Base-by-base conservation (phyloP, 202 grass and related monocot genomes). In the Elaeis oleifera region DNA sequence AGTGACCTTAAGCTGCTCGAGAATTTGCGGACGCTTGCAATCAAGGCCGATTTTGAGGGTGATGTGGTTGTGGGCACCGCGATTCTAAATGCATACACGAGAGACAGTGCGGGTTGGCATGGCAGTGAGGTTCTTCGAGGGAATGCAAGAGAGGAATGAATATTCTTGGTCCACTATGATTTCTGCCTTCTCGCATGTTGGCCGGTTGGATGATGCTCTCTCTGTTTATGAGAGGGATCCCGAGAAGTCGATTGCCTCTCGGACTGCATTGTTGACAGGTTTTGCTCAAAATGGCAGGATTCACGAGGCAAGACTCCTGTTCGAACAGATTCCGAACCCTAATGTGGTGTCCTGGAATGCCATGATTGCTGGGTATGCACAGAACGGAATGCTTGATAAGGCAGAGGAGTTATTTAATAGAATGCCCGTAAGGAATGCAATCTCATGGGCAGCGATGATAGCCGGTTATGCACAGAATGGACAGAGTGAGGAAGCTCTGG, bases 341-440 rank as follows among this genome's bases (percentile, higher is more conserved):
- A 85, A 71, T 83, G 73, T 74, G 63, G 87, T 83, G 48, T 84
- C 81, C 50, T 88, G 80, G 83, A 96, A 96, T 22, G 90, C 90
- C 59, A 88, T 90, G 83, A 83, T 90, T 65, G 75, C 75, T 71
- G 90, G 90, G 29, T 84, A 76, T 62, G 77, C 74, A 65, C 86
- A 84, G 63, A 89, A 84, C 56, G 26, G 60, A 51, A 81, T 84
- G 81, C 59, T 89, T 72, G 63, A 76, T 70, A 78, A 79, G 51
- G 87, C 82, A 18, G 81, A 85, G 53, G 52, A 71, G 52, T 62
- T 90, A 50, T 90, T 90, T 7, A 23, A 90, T 53, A 79, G 25
- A 69, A 90, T 80, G 82, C 72, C 87, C n/a, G 63, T 71, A 56
- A 71, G 68, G 59, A 90, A 90, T 63, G 59, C 59, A 16, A 71